These are phyloP conservation scores for Micractinium sp. DNA, from an alignment of 139 green algal genomes.

Conservation along the genomic window DNA sequence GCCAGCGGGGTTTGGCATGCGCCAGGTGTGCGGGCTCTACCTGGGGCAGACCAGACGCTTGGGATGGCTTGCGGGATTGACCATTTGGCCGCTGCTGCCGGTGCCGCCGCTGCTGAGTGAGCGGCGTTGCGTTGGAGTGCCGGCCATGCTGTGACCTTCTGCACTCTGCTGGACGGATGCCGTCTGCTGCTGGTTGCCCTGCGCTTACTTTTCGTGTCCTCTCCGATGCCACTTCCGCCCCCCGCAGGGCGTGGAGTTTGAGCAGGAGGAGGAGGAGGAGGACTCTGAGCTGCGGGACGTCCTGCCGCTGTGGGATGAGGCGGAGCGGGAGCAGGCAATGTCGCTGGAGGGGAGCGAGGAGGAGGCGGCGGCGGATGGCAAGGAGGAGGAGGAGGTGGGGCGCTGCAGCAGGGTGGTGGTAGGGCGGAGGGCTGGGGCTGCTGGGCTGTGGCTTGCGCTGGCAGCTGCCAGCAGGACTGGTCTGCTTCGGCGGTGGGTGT, in stretches of 20 bases:
- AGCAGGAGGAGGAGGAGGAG: background rate
- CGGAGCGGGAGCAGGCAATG: background rate
- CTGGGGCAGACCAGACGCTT: background rate
- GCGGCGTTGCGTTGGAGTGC: no score
- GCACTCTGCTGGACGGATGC: no score
- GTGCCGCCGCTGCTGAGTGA: background rate
- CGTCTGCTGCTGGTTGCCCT: no score
- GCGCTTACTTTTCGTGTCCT: no score
- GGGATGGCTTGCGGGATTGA: no score
- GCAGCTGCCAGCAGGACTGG: no score
- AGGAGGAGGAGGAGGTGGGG: background rate
- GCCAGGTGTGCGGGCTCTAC: background rate
- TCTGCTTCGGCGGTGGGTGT: background rate
- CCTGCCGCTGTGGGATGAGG: background rate
- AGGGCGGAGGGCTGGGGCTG: background rate
- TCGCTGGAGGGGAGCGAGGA: background rate
- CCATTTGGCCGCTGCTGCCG: no score
- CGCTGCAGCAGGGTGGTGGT: no score
- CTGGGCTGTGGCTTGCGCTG: background rate
- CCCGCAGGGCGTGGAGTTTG: conserved; percentile 11
- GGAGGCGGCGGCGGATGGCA: background rate
- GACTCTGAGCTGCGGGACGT: background rate
- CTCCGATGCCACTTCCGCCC: no score
- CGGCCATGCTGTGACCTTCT: no score
- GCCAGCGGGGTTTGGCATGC: conserved; percentile 2